phyloP scores from a whole-genome alignment of 2,329 filamentous ascomycete species.

The Rhinocladiella similis region DNA sequence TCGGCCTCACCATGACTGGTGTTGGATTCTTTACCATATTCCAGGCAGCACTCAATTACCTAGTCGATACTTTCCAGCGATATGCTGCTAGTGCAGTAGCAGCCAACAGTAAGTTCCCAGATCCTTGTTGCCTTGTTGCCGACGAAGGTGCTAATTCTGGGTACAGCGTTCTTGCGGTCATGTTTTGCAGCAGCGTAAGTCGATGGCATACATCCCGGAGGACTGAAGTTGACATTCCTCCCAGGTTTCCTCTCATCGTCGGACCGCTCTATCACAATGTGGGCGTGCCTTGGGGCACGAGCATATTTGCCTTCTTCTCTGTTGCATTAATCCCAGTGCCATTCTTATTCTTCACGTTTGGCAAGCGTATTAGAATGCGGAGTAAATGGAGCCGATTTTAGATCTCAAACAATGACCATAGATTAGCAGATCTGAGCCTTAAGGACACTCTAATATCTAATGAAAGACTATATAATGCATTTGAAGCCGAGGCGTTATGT shows the following conservation, averaged over 20 bases:
- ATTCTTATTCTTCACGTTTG: constrained; percentile 46
- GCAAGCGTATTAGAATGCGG: constrained; percentile 38
- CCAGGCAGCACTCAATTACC: constrained; percentile 43
- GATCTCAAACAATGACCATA: neutral
- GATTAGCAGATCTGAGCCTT: too few species aligned
- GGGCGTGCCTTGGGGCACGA: constrained; percentile 50
- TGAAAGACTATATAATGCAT: too few species aligned
- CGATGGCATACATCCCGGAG: neutral
- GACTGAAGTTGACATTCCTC: neutral
- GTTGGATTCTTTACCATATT: constrained; percentile 46
- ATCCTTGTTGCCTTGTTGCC: neutral
- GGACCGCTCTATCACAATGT: constrained; percentile 47
- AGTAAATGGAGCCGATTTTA: constrained; percentile 38
- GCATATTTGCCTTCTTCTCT: constrained; percentile 48
- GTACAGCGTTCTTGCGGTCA: constrained; percentile 44
- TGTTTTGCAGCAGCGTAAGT: constrained; percentile 44
- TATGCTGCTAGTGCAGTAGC: constrained; percentile 45
- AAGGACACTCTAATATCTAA: too few species aligned
- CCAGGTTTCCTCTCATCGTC: constrained; percentile 48
- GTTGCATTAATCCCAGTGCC: constrained; percentile 46
- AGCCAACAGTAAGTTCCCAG: constrained; percentile 37
- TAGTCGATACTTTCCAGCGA: constrained; percentile 46
- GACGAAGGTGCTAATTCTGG: neutral
- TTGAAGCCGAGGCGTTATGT: too few species aligned
- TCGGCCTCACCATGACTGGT: constrained; percentile 40